These are phyloP conservation scores for Chaetomium cochliodes DNA, from an alignment of 495 filamentous ascomycete species.

Conservation along the genomic window DNA sequence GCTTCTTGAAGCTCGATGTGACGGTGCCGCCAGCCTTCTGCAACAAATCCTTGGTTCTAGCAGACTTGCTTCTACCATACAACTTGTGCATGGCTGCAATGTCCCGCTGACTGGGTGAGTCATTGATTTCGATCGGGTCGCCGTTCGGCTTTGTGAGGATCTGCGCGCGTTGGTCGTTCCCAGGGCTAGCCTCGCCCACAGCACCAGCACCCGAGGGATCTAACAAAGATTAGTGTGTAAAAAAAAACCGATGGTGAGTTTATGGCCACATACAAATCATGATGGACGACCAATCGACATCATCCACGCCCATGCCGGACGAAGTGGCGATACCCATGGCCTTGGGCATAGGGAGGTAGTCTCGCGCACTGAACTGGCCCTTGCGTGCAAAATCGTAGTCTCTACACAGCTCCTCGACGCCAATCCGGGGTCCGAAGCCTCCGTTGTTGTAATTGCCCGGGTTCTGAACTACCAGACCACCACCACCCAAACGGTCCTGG, in stretches of 20 bases:
- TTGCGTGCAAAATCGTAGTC: background rate
- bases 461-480: background rate
- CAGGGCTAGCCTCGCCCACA: background rate
- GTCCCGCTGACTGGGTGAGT: conserved; percentile 3
- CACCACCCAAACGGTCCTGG: background rate
- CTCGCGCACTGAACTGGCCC: conserved; percentile 10
- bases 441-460: background rate
- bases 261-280: conserved; percentile 13
- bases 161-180: background rate
- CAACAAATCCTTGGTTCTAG: background rate
- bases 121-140: background rate
- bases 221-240: background rate
- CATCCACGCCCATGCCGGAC: background rate
- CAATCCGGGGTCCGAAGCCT: background rate
- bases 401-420: conserved; percentile 7
- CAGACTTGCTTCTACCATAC: background rate
- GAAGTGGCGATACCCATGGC: background rate
- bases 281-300: conserved; percentile 27
- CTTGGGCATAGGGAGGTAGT: conserved; percentile 19
- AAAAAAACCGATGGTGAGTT: background rate
- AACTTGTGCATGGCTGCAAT: conserved; percentile 7
- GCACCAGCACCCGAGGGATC: background rate
- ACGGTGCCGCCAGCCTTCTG: background rate
- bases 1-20: background rate
- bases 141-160: background rate